Conservation (phyloP, 257 asterid species). For the Eustoma russellianum region DNA sequence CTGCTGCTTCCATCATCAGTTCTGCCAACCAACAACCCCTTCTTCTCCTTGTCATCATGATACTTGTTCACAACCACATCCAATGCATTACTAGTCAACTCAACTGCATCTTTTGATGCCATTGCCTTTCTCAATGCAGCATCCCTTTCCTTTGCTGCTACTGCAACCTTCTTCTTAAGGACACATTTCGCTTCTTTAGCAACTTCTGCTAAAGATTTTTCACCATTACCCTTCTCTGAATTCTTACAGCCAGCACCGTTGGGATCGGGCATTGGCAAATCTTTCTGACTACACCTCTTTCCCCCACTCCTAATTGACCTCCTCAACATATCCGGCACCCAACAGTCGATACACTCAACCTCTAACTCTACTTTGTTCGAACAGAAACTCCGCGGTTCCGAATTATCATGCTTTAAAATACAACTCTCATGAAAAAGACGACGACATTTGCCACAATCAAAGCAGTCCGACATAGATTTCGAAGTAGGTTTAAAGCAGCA, state of each 20-base stretch:
- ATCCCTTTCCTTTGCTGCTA: constrained; percentile 24
- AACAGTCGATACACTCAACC: constrained; percentile 65
- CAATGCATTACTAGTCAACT: constrained; percentile 16
- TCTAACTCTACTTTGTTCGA: constrained; percentile 9
- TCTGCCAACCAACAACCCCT: constrained; percentile 4
- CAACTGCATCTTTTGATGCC: constrained; percentile 19
- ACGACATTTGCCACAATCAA: constrained; percentile 41
- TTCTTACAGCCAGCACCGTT: constrained; percentile 14
- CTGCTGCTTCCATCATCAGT: constrained; percentile 5
- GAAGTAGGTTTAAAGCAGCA: constrained; percentile 54
- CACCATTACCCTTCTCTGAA: constrained; percentile 4
- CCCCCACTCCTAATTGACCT: constrained; percentile 27
- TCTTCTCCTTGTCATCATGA: constrained; percentile 15
- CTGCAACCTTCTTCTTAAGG: constrained; percentile 24
- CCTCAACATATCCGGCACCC: constrained; percentile 74
- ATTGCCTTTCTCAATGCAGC: constrained; percentile 23
- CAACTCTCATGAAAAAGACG: constrained; percentile 52
- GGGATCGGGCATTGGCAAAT: not conserved
- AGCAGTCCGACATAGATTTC: constrained; percentile 29
- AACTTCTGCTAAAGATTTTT: constrained; percentile 16
- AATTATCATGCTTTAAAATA: constrained; percentile 35
- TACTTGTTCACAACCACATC: constrained; percentile 24
- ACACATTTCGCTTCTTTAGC: constrained; percentile 20
- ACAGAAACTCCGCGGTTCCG: constrained; percentile 58
- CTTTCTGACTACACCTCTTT: constrained; percentile 5